Conservation (phyloP, 1,284 basidiomycete genomes). For the Fomitopsis betulina region DNA sequence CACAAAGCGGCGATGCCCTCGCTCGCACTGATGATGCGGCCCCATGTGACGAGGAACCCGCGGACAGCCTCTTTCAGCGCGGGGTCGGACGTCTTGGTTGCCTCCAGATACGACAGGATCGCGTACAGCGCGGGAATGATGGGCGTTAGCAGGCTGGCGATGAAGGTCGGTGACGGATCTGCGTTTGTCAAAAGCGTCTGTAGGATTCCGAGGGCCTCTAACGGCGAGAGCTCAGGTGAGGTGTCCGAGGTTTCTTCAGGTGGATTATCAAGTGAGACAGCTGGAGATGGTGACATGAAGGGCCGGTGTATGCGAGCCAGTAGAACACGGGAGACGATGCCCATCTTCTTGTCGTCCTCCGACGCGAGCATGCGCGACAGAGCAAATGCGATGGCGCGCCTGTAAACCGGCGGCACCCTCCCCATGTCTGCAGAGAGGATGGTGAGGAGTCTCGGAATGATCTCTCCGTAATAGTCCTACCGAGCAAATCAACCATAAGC, state of each 20-base stretch:
- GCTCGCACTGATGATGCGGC: slow-evolving; percentile 48
- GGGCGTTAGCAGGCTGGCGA: slow-evolving; percentile 62
- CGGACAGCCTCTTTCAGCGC: slow-evolving; percentile 51
- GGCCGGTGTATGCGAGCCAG: slow-evolving; percentile 41
- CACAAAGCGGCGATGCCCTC: slow-evolving; percentile 59
- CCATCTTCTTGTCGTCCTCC: slow-evolving; percentile 26
- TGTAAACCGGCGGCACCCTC: slow-evolving; percentile 38
- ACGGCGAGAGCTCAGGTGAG: slow-evolving; percentile 22
- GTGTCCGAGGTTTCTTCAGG: neutral
- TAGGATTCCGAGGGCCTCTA: slow-evolving; percentile 42
- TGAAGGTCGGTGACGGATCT: slow-evolving; percentile 70
- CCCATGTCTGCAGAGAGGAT: slow-evolving; percentile 37
- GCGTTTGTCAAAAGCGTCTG: slow-evolving; percentile 64
- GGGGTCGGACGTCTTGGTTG: slow-evolving; percentile 56
- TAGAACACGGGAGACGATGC: slow-evolving; percentile 34
- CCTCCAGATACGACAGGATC: slow-evolving; percentile 51
- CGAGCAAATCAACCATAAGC: neutral
- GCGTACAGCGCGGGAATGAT: slow-evolving; percentile 66
- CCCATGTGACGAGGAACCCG: slow-evolving; percentile 70
- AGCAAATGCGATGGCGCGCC: slow-evolving; percentile 62
- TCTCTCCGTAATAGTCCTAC: slow-evolving; percentile 56
- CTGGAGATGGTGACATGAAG: slow-evolving; percentile 24
- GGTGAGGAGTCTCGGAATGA: slow-evolving; percentile 50
- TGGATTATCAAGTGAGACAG: no score
- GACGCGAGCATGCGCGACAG: slow-evolving; percentile 58